phyloP scores from a whole-genome alignment of 495 filamentous ascomycete species.

The Penicillium fimorum region DNA sequence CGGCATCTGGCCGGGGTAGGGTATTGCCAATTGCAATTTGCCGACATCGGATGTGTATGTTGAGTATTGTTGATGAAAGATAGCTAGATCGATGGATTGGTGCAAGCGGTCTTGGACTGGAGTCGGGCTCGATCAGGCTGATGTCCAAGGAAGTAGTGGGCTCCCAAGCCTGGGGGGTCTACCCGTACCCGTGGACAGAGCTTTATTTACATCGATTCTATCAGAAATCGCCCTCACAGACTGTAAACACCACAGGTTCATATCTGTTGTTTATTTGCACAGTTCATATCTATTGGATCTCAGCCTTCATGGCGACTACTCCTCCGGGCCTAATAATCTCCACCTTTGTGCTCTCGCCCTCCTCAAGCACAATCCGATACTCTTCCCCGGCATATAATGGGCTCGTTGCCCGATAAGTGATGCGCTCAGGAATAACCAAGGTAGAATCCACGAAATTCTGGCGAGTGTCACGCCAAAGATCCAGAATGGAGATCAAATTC shows the following conservation, averaged over 20 bases:
- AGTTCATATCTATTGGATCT: constrained; percentile 28
- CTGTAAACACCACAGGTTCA: background rate
- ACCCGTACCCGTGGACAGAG: background rate
- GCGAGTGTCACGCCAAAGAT: constrained; percentile 58
- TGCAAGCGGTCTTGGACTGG: no score
- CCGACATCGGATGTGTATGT: background rate
- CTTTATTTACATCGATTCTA: background rate
- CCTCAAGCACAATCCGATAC: constrained; percentile 45
- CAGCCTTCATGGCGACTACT: constrained; percentile 48
- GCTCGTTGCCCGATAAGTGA: constrained; percentile 57
- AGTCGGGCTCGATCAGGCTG: no score
- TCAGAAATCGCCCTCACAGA: background rate
- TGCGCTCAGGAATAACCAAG: constrained; percentile 43
- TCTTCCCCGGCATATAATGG: constrained; percentile 60
- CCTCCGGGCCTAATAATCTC: constrained; percentile 44
- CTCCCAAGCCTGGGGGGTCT: background rate
- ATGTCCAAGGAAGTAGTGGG: background rate
- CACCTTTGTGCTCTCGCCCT: constrained; percentile 27
- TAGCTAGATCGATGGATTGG: background rate
- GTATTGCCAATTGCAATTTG: constrained; percentile 5
- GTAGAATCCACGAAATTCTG: constrained; percentile 9
- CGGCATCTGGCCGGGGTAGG: constrained; percentile 5
- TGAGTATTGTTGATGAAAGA: constrained; percentile 11
- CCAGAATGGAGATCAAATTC: constrained; percentile 62
- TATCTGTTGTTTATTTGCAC: background rate